Evolutionary conservation across 1,284 basidiomycete species (phyloP), one percentile per base, ranked within the genome.

Genomic region (Ustilago shanxiensis): DNA sequence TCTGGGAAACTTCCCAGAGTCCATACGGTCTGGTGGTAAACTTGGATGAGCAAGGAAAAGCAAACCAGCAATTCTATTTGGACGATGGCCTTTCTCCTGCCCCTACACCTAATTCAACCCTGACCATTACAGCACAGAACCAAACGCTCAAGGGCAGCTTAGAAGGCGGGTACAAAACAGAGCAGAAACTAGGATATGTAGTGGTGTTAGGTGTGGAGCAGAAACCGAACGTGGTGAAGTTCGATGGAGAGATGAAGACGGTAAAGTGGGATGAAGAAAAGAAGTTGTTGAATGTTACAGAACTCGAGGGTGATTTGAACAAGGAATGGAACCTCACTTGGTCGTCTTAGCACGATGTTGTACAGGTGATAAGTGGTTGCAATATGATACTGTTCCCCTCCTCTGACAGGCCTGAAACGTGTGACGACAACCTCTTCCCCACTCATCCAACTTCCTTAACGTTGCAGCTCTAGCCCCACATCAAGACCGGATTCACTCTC

Each of bases 41-140:
- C 3, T 89, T 90, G 45, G 86, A 88, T 37, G 72, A 81, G 1
- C 80, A 88, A 39, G 89, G 89, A 1, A 66, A 83, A 5, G 91
- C 91, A 0, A 88, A 88, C 49, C 91, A 91, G 7, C 87, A 87
- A 2, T 89, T 89, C 11, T 91, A 91, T 82, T 74, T 92, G 44
- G 91, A 92, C 81, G 91, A 92, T 77, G 91, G 91, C 8, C 29
- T 35, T 1, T 53, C 76, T 28, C 79, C 55, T 29, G 53, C 47
- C 26, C 84, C 70, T 29, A 50, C 70, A 6, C 53, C 63, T 47
- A 72, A 66, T 33, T 59, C 60, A 8, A 75, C 73, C 7, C 56
- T 80, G 1, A 50, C 51, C 22, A 22, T 82, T 52, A 18, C 18
- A 3, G 72, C 67, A 0, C 18, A n/a, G 13, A 69, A 66, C 20